Evolutionary conservation across 257 asterid genomes (phyloP), one percentile per base, ranked within the genome.

Genomic region (Thymus quinquecostatus): DNA sequence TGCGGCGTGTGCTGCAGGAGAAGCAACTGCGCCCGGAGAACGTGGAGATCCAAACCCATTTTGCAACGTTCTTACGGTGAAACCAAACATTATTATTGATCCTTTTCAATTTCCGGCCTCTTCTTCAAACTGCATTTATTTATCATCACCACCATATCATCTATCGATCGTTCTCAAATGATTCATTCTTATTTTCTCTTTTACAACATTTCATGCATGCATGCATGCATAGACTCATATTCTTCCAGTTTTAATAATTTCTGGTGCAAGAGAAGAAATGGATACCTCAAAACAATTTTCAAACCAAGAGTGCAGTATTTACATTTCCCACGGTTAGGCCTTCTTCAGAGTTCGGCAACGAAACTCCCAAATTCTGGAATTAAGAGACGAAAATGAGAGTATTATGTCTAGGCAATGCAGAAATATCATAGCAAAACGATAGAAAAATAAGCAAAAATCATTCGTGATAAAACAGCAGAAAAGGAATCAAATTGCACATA

Each of bases 11-110:
- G 81, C 48, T 3, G 44, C 66, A 0, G 81, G 78, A 27, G 91
- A 80, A 62, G 60, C 72, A 36, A 70, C 64, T 0, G 82, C n/a
- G 41, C 53, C 28, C 12, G 78, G 80, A 7, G 86, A 70, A 34
- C 56, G 45, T 11, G 93, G 82, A 8, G 96, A 89, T 58, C 88
- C 88, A 0, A 84, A 40, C 71, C 85, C 88, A 74, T 72, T 80
- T 32, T 77, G 88, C 77, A 81, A 53, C 29, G 88, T 88, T 79
- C 82, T 72, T 69, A 82, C 82, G 2, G 74, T 82, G n/a, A 85
- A 85, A 53, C 86, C 80, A 63, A 88, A 81, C 97, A 91, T 88
- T 60, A 8, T 78, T 38, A 9, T 9, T 29, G 5, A 2, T 36
- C 41, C 6, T 38, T 54, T 10, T 1, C 13, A 32, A 50, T 12